Conservation (phyloP, 768 basidiomycete species). For the Heimioporus sp. region DNA sequence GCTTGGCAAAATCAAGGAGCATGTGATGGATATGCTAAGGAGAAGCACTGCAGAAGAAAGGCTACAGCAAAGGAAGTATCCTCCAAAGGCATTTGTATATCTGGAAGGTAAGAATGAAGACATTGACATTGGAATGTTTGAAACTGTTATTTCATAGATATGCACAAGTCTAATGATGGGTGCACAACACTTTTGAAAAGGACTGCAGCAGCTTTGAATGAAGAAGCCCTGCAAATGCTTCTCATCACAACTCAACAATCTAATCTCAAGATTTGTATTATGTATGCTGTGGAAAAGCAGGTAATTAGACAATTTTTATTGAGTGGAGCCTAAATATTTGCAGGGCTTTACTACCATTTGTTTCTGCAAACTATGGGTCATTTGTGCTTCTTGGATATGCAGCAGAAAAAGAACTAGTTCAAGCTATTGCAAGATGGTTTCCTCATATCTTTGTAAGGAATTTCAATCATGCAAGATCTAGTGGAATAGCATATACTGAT, state of each 20-base stretch:
- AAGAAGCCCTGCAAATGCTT: not conserved
- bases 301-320: not conserved
- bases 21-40: not conserved
- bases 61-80: not conserved
- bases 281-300: not conserved
- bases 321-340: not conserved
- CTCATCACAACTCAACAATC: not conserved
- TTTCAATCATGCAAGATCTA: not conserved
- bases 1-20: not conserved
- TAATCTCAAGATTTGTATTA: not conserved
- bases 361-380: not conserved
- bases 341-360: not conserved
- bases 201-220: not conserved
- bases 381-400: not conserved
- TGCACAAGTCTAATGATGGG: not conserved
- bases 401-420: not conserved
- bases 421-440: not conserved
- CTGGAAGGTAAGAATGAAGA: not conserved
- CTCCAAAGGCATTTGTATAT: not conserved
- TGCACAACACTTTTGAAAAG: not conserved
- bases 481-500: not conserved
- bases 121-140: not conserved
- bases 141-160: not conserved
- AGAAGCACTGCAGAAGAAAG: not conserved
- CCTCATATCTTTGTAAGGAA: not conserved